Percentiles rank a stretch among this genome's conserved stretches.
phyloP scores from a whole-genome alignment of 148 eudicot species.

The Hydrangea macrophylla region DNA sequence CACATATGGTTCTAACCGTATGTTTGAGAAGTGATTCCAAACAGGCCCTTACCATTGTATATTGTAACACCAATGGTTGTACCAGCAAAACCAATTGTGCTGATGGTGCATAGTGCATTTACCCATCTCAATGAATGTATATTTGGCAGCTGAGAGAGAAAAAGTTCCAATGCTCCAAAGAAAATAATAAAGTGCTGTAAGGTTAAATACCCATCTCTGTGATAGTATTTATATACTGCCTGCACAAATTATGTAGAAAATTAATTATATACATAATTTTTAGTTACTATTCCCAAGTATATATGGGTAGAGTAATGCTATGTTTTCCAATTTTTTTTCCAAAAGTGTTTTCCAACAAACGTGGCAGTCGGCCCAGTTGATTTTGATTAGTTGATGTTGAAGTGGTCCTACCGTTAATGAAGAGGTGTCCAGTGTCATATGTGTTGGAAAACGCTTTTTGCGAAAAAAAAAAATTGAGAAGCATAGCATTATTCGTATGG shows the following conservation, averaged over 20 bases:
- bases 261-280: no score
- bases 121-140: slow-evolving; percentile 45
- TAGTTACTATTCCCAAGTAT: not conserved
- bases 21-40: not conserved
- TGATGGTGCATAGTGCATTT: slow-evolving; percentile 38
- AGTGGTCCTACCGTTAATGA: no score
- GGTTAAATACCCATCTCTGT: slow-evolving; percentile 31
- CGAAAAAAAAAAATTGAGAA: no score
- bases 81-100: slow-evolving; percentile 42
- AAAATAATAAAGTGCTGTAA: slow-evolving; percentile 42
- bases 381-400: no score
- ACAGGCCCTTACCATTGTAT: slow-evolving; percentile 24
- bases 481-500: not conserved
- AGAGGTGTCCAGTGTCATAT: no score
- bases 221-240: slow-evolving; percentile 42
- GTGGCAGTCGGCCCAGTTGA: no score
- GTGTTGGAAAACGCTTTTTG: no score
- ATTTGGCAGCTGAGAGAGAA: slow-evolving; percentile 39
- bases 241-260: slow-evolving; percentile 12
- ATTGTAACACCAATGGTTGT: slow-evolving; percentile 42
- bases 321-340: no score
- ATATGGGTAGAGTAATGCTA: no score
- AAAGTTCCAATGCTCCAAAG: slow-evolving; percentile 42
- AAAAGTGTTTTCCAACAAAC: no score
- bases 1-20: no score